Percentiles rank a stretch among this genome's conserved stretches.
Conservation (phyloP, 2,329 filamentous ascomycete species). For the Coniella vitis region DNA sequence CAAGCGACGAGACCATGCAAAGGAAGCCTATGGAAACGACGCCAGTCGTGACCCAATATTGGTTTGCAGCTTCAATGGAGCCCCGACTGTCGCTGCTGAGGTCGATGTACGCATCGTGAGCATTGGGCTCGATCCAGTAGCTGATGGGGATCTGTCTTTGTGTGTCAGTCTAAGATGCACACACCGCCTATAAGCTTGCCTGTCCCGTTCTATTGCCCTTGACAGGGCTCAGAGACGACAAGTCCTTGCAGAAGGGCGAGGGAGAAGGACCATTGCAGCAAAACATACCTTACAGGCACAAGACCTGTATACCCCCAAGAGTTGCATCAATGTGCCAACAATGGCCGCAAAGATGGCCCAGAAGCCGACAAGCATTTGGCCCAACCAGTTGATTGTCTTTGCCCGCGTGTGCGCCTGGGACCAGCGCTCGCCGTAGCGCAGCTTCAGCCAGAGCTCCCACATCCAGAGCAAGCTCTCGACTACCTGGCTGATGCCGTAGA, state of each 20-base stretch:
- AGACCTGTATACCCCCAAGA: constrained; percentile 22
- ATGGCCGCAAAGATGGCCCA: constrained; percentile 28
- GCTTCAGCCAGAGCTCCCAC: constrained; percentile 22
- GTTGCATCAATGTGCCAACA: constrained; percentile 21
- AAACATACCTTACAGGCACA: constrained; percentile 17
- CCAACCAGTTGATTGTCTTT: constrained; percentile 25
- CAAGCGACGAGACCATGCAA: constrained; percentile 22
- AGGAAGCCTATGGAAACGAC: constrained; percentile 21
- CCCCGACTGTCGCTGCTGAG: constrained; percentile 22
- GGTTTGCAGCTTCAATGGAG: constrained; percentile 15
- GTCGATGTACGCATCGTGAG: constrained; percentile 20
- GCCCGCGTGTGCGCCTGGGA: constrained; percentile 19
- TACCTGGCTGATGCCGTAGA: constrained; percentile 24
- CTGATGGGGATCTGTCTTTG: constrained; percentile 14
- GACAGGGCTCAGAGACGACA: no score
- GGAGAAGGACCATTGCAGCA: neutral
- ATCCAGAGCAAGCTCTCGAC: constrained; percentile 26
- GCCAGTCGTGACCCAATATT: constrained; percentile 24
- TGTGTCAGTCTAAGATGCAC: no score
- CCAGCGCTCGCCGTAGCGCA: constrained; percentile 23
- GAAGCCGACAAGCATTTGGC: constrained; percentile 25
- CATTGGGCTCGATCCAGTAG: constrained; percentile 12
- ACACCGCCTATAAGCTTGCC: no score
- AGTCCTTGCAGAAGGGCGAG: no score
- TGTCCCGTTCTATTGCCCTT: no score